These are phyloP conservation scores for Paramecium primaurelia DNA, from an alignment of 73 alveolate species.

Conservation along the genomic window DNA sequence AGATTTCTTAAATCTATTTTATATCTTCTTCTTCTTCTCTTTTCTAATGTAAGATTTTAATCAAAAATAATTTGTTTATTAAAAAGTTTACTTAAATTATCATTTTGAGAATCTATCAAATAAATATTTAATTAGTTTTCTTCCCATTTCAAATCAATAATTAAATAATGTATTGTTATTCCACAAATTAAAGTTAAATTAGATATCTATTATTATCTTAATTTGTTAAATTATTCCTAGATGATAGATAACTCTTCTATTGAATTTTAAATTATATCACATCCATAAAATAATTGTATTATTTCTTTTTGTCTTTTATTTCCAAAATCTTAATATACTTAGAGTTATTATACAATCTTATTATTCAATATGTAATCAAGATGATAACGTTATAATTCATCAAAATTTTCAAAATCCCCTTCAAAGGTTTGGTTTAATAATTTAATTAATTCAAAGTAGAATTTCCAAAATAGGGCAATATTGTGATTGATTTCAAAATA, in stretches of 20 bases:
- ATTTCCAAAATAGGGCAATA: not conserved
- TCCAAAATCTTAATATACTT: not conserved
- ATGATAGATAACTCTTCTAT: not conserved
- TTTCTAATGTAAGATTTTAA: not conserved
- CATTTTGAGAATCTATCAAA: not conserved
- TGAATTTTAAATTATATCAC: not conserved
- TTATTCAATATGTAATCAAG: not conserved
- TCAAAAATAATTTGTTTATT: not conserved
- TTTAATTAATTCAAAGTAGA: not conserved
- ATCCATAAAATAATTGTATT: not conserved
- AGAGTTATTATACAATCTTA: not conserved
- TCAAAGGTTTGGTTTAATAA: not conserved
- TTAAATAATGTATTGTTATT: not conserved
- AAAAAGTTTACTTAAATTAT: not conserved
- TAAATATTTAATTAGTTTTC: not conserved
- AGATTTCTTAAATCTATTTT: not conserved
- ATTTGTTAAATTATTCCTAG: not conserved
- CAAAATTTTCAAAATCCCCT: not conserved
- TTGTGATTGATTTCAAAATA: not conserved
- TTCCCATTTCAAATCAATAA: not conserved
- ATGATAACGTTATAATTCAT: not conserved
- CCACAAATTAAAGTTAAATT: not conserved
- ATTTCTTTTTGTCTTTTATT: not conserved
- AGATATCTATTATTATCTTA: not conserved
- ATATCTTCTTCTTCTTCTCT: not conserved